Percentiles rank a stretch among this genome's conserved stretches.
phyloP scores from a whole-genome alignment of 176 grass and related monocot genomes.

The Juncus inflexus region DNA sequence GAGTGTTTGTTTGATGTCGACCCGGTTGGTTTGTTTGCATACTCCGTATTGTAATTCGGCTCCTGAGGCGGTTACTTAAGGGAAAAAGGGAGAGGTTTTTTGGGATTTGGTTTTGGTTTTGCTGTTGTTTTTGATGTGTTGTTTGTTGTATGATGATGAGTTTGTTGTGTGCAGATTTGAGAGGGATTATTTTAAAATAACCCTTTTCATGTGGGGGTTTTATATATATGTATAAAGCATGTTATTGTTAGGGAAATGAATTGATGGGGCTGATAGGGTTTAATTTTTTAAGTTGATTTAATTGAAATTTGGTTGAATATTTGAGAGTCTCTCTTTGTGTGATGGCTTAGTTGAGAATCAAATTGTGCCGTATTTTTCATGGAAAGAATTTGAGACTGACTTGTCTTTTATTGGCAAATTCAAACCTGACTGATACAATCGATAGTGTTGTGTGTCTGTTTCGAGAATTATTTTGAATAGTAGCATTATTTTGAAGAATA shows the following conservation, averaged over 20 bases:
- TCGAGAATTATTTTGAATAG: too few relatives aligned
- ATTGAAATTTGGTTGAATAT: too few relatives aligned
- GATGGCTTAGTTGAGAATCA: too few relatives aligned
- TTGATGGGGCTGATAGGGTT: slow-evolving; percentile 4
- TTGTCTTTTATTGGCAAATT: too few relatives aligned
- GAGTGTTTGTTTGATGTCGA: slow-evolving; percentile 81
- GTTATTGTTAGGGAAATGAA: slow-evolving; percentile 11
- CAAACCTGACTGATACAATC: too few relatives aligned
- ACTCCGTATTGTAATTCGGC: slow-evolving; percentile 98
- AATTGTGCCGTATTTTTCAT: too few relatives aligned
- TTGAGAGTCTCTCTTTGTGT: too few relatives aligned
- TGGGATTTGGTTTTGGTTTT: slow-evolving; percentile 2
- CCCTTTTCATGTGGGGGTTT: not conserved
- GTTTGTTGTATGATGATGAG: slow-evolving; percentile 20
- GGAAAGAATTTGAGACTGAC: too few relatives aligned
- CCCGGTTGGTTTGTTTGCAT: slow-evolving; percentile 89
- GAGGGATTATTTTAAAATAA: not conserved
- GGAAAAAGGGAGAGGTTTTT: not conserved
- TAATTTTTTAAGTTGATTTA: too few relatives aligned
- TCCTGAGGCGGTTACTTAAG: slow-evolving; percentile 90
- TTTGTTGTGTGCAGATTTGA: not conserved
- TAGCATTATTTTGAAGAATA: too few relatives aligned
- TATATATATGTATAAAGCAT: slow-evolving; percentile 20
- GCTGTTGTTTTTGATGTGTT: slow-evolving; percentile 10
- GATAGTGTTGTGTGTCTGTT: too few relatives aligned